phyloP scores from a whole-genome alignment of 2,329 filamentous ascomycete genomes.

The Pyricularia grisea region DNA sequence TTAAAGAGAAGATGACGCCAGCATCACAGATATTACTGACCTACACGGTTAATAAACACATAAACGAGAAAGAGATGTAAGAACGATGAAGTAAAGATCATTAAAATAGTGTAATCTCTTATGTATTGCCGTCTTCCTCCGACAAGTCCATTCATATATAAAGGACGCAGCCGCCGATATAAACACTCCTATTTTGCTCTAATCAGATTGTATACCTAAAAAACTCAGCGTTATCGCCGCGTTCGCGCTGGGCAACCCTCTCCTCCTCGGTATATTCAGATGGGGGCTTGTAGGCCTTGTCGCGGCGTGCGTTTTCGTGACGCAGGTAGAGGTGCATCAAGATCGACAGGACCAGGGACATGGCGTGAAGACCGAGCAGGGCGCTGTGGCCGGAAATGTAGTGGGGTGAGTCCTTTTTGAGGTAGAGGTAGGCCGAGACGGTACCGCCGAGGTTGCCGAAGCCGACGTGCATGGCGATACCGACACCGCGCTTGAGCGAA shows the following conservation, averaged over 20 bases:
- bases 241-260: conserved; percentile 39
- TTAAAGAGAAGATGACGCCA: no score
- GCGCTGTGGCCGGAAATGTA: conserved; percentile 35
- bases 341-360: conserved; percentile 38
- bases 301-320: conserved; percentile 45
- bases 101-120: no score
- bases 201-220: conserved; percentile 42
- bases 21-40: no score
- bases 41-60: no score
- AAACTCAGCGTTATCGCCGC: conserved; percentile 47
- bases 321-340: conserved; percentile 50
- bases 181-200: not conserved
- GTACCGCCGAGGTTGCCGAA: conserved; percentile 36
- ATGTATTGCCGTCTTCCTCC: no score
- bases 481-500: conserved; percentile 38
- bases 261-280: conserved; percentile 43
- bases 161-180: not conserved
- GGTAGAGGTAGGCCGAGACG: conserved; percentile 6
- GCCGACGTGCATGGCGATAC: conserved; percentile 42
- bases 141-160: no score
- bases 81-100: no score
- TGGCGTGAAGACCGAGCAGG: conserved; percentile 28
- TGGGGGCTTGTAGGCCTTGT: conserved; percentile 34
- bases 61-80: no score
- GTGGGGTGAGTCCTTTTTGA: conserved; percentile 25